Evolutionary conservation across 1,139 yeast species (phyloP).

Genomic region (Hansenula lynferdii): DNA sequence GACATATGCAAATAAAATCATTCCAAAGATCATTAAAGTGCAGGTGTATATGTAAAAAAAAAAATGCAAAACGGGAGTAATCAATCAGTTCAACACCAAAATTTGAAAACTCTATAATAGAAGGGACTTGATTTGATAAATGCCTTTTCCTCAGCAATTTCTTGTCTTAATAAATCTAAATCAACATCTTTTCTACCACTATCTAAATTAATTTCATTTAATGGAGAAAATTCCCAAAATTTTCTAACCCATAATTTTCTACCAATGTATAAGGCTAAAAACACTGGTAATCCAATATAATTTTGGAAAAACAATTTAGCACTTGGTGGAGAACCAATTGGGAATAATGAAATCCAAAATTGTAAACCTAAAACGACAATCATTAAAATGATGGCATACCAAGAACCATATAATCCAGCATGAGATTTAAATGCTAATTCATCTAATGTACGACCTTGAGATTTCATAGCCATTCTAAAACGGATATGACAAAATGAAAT

Average conservation of each 20-base stretch:
- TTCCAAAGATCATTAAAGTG: conserved; percentile 1
- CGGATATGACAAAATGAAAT: conserved; percentile 66
- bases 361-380: conserved; percentile 60
- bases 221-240: conserved; percentile 29
- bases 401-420: conserved; percentile 65
- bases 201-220: conserved; percentile 41
- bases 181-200: conserved; percentile 47
- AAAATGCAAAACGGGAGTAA: background rate
- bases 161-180: conserved; percentile 39
- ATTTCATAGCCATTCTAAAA: conserved; percentile 62
- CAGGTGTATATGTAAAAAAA: background rate
- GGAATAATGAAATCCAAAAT: conserved; percentile 69
- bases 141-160: conserved; percentile 29
- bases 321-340: conserved; percentile 48
- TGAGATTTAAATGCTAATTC: conserved; percentile 65
- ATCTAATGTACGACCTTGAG: conserved; percentile 53
- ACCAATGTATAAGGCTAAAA: conserved; percentile 38
- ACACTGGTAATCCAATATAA: conserved; percentile 45
- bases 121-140: conserved; percentile 22
- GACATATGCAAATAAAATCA: background rate
- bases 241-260: conserved; percentile 38
- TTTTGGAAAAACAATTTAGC: conserved; percentile 42
- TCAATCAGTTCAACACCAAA: conserved; percentile 42
- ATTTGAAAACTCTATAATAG: conserved; percentile 34
- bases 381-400: conserved; percentile 51